These are phyloP conservation scores for Monosporascus sp. DNA, from an alignment of 2,329 filamentous ascomycete species.

Conservation along the genomic window DNA sequence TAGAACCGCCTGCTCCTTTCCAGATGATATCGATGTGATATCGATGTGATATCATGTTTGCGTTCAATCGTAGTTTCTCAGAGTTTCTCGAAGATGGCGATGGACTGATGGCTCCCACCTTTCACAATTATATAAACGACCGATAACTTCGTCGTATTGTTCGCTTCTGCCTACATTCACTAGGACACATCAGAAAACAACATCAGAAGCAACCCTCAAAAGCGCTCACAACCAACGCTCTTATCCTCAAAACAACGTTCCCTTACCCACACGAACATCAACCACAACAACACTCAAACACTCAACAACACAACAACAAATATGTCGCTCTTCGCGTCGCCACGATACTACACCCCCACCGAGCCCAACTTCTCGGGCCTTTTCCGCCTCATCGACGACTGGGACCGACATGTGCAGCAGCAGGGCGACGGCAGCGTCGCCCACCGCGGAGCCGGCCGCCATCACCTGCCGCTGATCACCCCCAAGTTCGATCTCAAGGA, in stretches of 20 bases:
- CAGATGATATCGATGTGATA: slow-evolving; percentile 6
- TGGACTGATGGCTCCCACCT: slow-evolving; percentile 9
- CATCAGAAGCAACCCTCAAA: slow-evolving; percentile 13
- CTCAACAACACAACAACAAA: slow-evolving; percentile 28
- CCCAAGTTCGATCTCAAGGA: slow-evolving; percentile 79
- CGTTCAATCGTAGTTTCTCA: slow-evolving; percentile 9
- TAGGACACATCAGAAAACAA: slow-evolving; percentile 24
- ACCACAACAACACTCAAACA: slow-evolving; percentile 8
- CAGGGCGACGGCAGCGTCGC: slow-evolving; percentile 3
- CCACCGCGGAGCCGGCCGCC: slow-evolving; percentile 10
- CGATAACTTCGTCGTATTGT: slow-evolving; percentile 7
- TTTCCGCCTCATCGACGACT: slow-evolving; percentile 62
- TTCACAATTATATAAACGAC: slow-evolving; percentile 26
- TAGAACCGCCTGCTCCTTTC: slow-evolving; percentile 24
- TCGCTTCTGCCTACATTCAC: slow-evolving; percentile 10
- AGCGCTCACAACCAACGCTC: slow-evolving; percentile 12
- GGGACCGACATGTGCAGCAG: slow-evolving; percentile 49
- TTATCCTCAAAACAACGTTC: slow-evolving; percentile 16
- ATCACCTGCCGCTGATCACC: slow-evolving; percentile 53
- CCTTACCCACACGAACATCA: slow-evolving; percentile 14
- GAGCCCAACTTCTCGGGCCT: slow-evolving; percentile 53
- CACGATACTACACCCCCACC: slow-evolving; percentile 41
- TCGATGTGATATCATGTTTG: slow-evolving; percentile 8
- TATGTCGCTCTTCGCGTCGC: slow-evolving; percentile 57
- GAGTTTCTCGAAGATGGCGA: slow-evolving; percentile 23